Percentiles rank a stretch among this genome's conserved stretches.
Evolutionary conservation across 768 basidiomycete genomes (phyloP).

Genomic region (Lactarius tabidus): DNA sequence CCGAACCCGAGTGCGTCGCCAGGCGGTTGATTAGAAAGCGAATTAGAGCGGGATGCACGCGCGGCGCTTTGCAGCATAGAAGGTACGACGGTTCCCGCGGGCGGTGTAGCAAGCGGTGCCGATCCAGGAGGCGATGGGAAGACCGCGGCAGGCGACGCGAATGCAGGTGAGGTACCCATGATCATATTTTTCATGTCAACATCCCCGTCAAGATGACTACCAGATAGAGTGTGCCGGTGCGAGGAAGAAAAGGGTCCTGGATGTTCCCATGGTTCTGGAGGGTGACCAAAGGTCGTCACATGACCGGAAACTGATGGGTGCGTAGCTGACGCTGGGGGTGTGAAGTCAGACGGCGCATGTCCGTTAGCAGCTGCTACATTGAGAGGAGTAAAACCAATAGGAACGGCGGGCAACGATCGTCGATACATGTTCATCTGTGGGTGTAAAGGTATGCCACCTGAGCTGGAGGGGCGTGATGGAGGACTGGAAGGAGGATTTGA

Average conservation of each 20-base stretch:
- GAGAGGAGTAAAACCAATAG: constrained; percentile 26
- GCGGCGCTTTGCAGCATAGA: constrained; percentile 22
- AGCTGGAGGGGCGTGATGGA: constrained; percentile 35
- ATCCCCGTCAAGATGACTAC: constrained; percentile 26
- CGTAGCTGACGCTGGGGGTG: constrained; percentile 27
- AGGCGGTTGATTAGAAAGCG: constrained; percentile 30
- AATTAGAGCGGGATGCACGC: constrained; percentile 33
- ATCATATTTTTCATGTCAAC: constrained; percentile 25
- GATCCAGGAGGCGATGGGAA: constrained; percentile 30
- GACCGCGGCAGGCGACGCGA: constrained; percentile 32
- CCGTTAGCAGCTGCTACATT: constrained; percentile 26
- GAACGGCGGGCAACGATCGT: constrained; percentile 9
- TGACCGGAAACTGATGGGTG: constrained; percentile 28
- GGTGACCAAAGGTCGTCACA: constrained; percentile 33
- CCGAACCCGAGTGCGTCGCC: constrained; percentile 33
- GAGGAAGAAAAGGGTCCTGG: constrained; percentile 14
- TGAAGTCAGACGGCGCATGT: constrained; percentile 27
- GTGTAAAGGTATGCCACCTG: constrained; percentile 29
- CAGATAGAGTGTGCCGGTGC: constrained; percentile 34
- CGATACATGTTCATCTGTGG: constrained; percentile 27
- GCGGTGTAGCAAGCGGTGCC: constrained; percentile 18
- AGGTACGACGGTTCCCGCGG: constrained; percentile 23
- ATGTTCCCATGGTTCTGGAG: constrained; percentile 25
- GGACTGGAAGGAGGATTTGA: constrained; percentile 27
- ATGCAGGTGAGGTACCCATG: constrained; percentile 17